Evolutionary conservation across 2,329 filamentous ascomycete species (phyloP), one percentile per base, ranked within the genome.

Genomic region (Diaporthe sp.): DNA sequence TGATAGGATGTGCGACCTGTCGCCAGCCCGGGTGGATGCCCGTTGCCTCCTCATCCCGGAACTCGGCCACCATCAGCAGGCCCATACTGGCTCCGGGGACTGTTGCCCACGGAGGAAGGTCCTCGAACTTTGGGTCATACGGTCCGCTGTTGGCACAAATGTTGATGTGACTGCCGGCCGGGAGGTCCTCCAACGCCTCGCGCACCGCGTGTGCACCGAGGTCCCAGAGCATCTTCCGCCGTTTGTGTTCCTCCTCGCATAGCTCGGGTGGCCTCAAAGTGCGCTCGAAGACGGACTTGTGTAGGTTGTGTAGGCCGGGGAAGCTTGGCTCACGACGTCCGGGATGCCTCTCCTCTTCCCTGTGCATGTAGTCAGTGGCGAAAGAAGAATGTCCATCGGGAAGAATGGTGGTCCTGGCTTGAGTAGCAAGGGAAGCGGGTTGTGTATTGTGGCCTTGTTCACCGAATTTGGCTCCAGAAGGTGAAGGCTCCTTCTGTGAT

Each of bases 21-120:
- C 72, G 75, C 75, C 75, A 76, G 53, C 42, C 72, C 6, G 75
- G 72, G 57, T 76, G 75, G 72, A 76, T 72, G n/a, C 49, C 22
- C 2, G 22, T 53, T 8, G 20, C 17, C n/a, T 51, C 8, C 61
- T 42, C 39, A 49, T 74, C 63, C 53, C 75, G 72, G 37, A 76
- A 76, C 37, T 71, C 37, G 55, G 75, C 75, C 5, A 74, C 75
- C 49, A 74, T 61, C 15, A 76, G 37, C 47, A 76, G 72, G 4
- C 75, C 75, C 7, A 42, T 28, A 17, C 61, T 49, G 6, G 75
- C 72, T 39, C 72, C 57, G 3, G 75, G 75, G 17, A 76, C 71
- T 25, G 71, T 68, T 47, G 55, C 72, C 49, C 72, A 65, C 22
- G 72, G 75, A 2, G 72, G 13, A 0, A 39, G 31, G 31, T 57